phyloP scores from a whole-genome alignment of 2,329 filamentous ascomycete species.

The Cercospora zeae-maydis region DNA sequence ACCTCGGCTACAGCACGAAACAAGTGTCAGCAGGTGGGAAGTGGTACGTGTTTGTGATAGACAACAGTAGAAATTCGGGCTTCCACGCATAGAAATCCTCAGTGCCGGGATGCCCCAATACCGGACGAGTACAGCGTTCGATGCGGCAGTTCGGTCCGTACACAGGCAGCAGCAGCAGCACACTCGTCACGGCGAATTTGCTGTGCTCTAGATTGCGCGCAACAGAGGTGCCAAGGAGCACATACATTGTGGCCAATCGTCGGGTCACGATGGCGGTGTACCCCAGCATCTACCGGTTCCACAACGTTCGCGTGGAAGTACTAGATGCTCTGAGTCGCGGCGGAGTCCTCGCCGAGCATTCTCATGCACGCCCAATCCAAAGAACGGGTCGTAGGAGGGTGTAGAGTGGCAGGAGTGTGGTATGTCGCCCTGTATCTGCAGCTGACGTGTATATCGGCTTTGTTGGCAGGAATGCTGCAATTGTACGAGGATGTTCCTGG shows the following conservation, averaged over 20 bases:
- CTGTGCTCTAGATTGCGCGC: neutral
- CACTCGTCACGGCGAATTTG: neutral
- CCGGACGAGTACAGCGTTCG: neutral
- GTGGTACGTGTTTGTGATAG: neutral
- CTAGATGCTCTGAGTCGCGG: slow-evolving; percentile 4
- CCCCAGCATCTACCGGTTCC: slow-evolving; percentile 12
- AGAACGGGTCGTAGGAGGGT: neutral
- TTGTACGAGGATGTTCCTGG: slow-evolving; percentile 17
- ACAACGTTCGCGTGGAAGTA: slow-evolving; percentile 17
- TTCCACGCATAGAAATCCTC: neutral
- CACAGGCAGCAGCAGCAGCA: neutral
- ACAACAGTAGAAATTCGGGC: neutral
- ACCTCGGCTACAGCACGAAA: neutral
- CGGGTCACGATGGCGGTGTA: slow-evolving; percentile 8
- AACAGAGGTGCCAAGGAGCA: neutral
- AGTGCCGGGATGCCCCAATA: neutral
- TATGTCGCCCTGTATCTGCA: slow-evolving; percentile 2
- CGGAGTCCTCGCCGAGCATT: slow-evolving; percentile 4
- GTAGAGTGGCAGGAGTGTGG: slow-evolving; percentile 10
- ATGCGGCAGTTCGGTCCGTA: neutral
- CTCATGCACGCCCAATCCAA: neutral
- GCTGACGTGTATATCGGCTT: slow-evolving; percentile 17
- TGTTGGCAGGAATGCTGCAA: slow-evolving; percentile 18
- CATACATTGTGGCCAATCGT: neutral
- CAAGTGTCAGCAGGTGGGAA: neutral